phyloP scores from a whole-genome alignment of 306 rosid genomes.

The Vicia villosa region DNA sequence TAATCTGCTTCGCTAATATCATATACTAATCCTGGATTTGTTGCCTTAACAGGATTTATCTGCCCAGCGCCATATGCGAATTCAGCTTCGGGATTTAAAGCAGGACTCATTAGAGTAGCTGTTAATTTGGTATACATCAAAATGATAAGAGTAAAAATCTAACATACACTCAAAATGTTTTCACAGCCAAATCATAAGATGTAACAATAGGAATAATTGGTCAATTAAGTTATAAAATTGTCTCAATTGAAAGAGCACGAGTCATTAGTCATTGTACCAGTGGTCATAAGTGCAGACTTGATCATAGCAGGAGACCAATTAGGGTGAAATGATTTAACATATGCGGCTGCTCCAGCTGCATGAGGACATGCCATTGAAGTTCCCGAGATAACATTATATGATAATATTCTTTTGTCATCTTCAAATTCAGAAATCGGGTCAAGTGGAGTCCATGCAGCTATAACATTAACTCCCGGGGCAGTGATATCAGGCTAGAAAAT shows the following conservation, averaged over 20 bases:
- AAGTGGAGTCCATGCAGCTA: constrained; percentile 47
- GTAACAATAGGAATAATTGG: no score
- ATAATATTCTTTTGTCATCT: no score
- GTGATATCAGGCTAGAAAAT: constrained; percentile 49
- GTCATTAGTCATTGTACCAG: constrained; percentile 37
- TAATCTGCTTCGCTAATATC: constrained; percentile 40
- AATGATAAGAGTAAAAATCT: no score
- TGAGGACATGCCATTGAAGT: constrained; percentile 71
- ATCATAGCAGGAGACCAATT: constrained; percentile 42
- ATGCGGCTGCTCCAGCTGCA: constrained; percentile 47
- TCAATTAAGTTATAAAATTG: no score
- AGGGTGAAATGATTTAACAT: constrained; percentile 56
- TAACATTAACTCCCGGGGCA: constrained; percentile 48
- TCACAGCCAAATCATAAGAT: no score
- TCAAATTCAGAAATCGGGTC: background rate
- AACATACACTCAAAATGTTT: no score
- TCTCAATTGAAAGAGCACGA: no score
- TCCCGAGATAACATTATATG: constrained; percentile 27
- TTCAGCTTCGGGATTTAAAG: constrained; percentile 40
- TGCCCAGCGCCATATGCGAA: constrained; percentile 56
- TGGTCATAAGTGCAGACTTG: constrained; percentile 48
- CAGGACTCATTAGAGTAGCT: constrained; percentile 42
- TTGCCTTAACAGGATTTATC: constrained; percentile 45
- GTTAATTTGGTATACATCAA: background rate
- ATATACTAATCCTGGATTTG: constrained; percentile 50